Evolutionary conservation across 1,284 basidiomycete genomes (phyloP).

Genomic region (Cutaneotrichosporon sp.): DNA sequence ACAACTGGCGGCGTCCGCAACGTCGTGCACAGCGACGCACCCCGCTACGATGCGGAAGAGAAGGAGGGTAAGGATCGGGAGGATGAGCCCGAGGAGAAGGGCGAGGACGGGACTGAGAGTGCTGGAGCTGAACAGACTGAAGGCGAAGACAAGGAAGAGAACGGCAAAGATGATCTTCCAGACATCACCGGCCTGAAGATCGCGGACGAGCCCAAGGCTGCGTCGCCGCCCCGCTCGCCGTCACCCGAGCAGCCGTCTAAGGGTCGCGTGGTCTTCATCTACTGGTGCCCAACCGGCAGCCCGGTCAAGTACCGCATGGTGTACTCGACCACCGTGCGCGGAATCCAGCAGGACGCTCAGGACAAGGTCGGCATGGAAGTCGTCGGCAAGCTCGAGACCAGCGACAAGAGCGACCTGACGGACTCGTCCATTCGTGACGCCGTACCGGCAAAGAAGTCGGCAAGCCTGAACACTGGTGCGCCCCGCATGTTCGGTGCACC

Average conservation of each 20-base stretch:
- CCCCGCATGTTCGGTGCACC: conserved; percentile 22
- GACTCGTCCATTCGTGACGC: conserved; percentile 62
- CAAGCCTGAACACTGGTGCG: conserved; percentile 15
- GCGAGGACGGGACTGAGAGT: conserved; percentile 12
- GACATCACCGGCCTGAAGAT: conserved; percentile 18
- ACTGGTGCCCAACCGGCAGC: conserved; percentile 75
- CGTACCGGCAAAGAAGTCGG: conserved; percentile 8
- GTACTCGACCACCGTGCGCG: conserved; percentile 68
- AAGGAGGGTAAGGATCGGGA: conserved; percentile 9
- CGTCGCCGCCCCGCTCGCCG: conserved; percentile 12
- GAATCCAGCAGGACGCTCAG: conserved; percentile 62
- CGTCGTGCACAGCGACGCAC: conserved; percentile 26
- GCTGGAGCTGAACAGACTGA: conserved; percentile 8
- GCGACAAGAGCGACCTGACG: conserved; percentile 70
- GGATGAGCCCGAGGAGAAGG: conserved; percentile 8
- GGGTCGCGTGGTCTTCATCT: conserved; percentile 68
- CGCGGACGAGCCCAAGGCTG: conserved; percentile 15
- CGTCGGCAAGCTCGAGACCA: conserved; percentile 67
- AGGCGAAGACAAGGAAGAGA: conserved; percentile 13
- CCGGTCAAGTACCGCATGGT: conserved; percentile 82
- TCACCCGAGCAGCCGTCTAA: conserved; percentile 28
- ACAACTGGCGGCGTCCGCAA: conserved; percentile 40
- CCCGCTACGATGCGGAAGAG: conserved; percentile 22
- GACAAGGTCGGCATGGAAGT: conserved; percentile 55
- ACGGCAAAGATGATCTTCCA: conserved; percentile 10